phyloP scores from a whole-genome alignment of 1,139 yeast genomes.

The Suhomyces panamericanus region DNA sequence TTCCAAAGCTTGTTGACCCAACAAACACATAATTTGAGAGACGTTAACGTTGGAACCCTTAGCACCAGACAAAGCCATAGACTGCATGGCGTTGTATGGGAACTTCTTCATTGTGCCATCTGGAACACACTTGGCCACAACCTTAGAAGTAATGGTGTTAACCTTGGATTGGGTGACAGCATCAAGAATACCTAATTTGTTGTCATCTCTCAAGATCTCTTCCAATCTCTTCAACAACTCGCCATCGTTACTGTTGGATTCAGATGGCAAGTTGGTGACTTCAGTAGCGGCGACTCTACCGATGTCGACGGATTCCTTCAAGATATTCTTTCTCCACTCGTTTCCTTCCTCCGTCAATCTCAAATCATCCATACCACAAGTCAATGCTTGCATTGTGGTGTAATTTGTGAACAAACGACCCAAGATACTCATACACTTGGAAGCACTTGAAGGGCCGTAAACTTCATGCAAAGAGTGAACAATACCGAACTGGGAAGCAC shows the following conservation, averaged over 20 bases:
- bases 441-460: conserved; percentile 89
- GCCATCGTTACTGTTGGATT: conserved; percentile 55
- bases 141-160: conserved; percentile 86
- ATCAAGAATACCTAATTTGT: conserved; percentile 89
- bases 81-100: conserved; percentile 97
- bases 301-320: conserved; percentile 71
- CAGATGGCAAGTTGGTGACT: conserved; percentile 77
- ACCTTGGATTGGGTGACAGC: conserved; percentile 95
- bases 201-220: conserved; percentile 92
- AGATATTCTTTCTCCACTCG: conserved; percentile 79
- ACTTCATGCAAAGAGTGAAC: conserved; percentile 96
- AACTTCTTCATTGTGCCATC: conserved; percentile 93
- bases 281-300: conserved; percentile 94
- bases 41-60: conserved; percentile 98
- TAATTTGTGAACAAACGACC: conserved; percentile 95
- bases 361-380: conserved; percentile 99
- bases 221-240: conserved; percentile 87
- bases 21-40: conserved; percentile 97
- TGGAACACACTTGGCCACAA: conserved; percentile 93
- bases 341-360: conserved; percentile 92
- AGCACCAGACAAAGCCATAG: conserved; percentile 99
- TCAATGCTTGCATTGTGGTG: conserved; percentile 88
- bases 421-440: conserved; percentile 82
- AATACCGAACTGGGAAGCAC: conserved; percentile 96
- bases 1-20: conserved; percentile 98